A percentile compares a stretch with the other conserved stretches of the same genome.
Evolutionary conservation across 2,329 filamentous ascomycete genomes (phyloP).

Genomic region (Epichloe uncinata): DNA sequence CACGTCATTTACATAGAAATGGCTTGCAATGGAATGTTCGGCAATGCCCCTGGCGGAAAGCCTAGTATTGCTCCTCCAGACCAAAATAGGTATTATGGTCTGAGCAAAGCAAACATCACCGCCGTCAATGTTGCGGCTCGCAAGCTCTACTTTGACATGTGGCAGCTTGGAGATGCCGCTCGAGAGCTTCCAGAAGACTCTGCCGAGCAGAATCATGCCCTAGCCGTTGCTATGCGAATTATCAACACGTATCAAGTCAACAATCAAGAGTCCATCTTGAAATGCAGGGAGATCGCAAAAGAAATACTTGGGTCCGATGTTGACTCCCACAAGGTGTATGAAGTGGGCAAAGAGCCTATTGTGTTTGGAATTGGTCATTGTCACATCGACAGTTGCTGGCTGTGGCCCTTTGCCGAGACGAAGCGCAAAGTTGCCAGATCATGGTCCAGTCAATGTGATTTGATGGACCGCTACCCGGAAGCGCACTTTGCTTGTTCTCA

Average conservation of each 20-base stretch:
- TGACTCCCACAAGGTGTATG: constrained; percentile 74
- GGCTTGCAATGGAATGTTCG: constrained; percentile 98
- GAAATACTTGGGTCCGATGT: constrained; percentile 71
- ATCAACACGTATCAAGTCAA: constrained; percentile 82
- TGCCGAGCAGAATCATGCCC: constrained; percentile 77
- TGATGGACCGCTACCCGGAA: constrained; percentile 92
- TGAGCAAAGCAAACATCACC: constrained; percentile 71
- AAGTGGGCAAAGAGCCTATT: constrained; percentile 57
- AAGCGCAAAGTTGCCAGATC: constrained; percentile 92
- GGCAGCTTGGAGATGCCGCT: constrained; percentile 89
- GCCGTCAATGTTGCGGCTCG: constrained; percentile 79
- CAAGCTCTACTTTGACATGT: constrained; percentile 79
- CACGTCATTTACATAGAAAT: constrained; percentile 94
- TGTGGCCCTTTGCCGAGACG: constrained; percentile 97
- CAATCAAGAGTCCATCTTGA: constrained; percentile 61
- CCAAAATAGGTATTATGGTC: constrained; percentile 67
- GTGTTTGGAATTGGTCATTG: constrained; percentile 90
- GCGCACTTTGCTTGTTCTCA: constrained; percentile 86
- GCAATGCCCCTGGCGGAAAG: constrained; percentile 74
- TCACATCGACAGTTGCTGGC: constrained; percentile 96
- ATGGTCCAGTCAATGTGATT: constrained; percentile 91
- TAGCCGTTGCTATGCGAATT: constrained; percentile 73
- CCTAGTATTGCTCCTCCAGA: constrained; percentile 70
- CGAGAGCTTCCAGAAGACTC: constrained; percentile 81
- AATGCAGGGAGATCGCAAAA: constrained; percentile 70